Conservation (phyloP, 257 asterid genomes). For the Paulownia fortunei region DNA sequence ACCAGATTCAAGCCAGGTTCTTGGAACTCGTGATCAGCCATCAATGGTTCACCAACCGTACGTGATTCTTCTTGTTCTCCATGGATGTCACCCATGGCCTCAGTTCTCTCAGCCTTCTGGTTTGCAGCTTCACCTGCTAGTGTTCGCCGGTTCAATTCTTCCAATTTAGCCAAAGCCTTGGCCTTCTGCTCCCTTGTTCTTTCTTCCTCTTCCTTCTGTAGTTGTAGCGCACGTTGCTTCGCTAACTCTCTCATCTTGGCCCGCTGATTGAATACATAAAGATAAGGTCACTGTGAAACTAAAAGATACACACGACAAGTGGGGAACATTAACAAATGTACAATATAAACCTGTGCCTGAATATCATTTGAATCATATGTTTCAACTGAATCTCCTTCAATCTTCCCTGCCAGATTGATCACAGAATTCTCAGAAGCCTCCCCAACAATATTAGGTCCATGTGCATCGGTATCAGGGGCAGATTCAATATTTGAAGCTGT, state of each 20-base stretch:
- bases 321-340: background rate
- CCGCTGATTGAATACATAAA: slow-evolving; percentile 56
- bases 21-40: slow-evolving; percentile 43
- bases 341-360: slow-evolving; percentile 69
- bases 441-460: slow-evolving; percentile 40
- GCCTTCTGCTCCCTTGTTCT: slow-evolving; percentile 85
- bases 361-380: slow-evolving; percentile 61
- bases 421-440: slow-evolving; percentile 48
- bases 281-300: slow-evolving; percentile 29
- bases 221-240: slow-evolving; percentile 78
- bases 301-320: slow-evolving; percentile 9
- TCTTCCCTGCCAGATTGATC: slow-evolving; percentile 39
- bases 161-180: slow-evolving; percentile 91
- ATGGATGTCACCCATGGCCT: slow-evolving; percentile 24
- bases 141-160: slow-evolving; percentile 86
- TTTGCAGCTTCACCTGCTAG: slow-evolving; percentile 55
- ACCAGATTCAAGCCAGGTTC: slow-evolving; percentile 37
- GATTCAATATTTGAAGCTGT: slow-evolving; percentile 39
- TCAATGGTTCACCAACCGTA: slow-evolving; percentile 40
- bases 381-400: slow-evolving; percentile 59
- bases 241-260: slow-evolving; percentile 74
- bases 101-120: slow-evolving; percentile 47
- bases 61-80: slow-evolving; percentile 45
- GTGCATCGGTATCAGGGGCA: slow-evolving; percentile 38
- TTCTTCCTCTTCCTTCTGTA: slow-evolving; percentile 96